Conservation (phyloP, 2,329 filamentous ascomycete species). For the Seiridium cupressi region DNA sequence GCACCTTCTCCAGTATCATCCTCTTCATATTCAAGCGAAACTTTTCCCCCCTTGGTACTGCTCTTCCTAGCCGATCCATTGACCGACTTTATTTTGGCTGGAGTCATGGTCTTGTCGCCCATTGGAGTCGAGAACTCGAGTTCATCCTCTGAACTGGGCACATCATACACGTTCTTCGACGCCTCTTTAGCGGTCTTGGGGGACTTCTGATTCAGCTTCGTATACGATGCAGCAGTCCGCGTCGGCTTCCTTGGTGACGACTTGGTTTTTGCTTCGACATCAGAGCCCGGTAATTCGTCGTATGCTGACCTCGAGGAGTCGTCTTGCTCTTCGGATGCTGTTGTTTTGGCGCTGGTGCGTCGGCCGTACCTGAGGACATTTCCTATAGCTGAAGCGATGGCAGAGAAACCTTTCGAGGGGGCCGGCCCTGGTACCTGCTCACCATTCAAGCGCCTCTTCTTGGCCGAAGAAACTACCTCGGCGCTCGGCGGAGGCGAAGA, state of each 20-base stretch:
- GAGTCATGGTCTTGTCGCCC: conserved; percentile 8
- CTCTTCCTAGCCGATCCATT: conserved; percentile 3
- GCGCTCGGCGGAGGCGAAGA: neutral
- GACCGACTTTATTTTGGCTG: conserved; percentile 10
- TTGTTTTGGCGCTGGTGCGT: neutral
- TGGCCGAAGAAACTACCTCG: neutral
- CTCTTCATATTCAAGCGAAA: neutral
- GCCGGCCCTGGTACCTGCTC: neutral
- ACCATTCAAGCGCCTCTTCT: conserved; percentile 8
- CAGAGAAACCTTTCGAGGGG: neutral
- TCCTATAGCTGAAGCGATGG: conserved; percentile 6
- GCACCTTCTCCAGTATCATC: neutral
- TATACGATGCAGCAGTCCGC: conserved; percentile 16
- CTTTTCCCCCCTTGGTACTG: neutral
- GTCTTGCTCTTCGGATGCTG: neutral
- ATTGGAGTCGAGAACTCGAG: conserved; percentile 3
- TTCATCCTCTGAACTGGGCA: conserved; percentile 27
- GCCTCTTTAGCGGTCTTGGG: conserved; percentile 6
- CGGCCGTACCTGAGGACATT: neutral
- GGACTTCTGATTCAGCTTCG: conserved; percentile 19
- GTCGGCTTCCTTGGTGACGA: neutral
- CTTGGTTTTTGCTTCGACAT: neutral
- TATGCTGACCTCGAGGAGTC: neutral
- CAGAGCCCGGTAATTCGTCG: neutral
- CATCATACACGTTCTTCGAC: conserved; percentile 22